A percentile compares a stretch with the other conserved stretches of the same genome.
Evolutionary conservation across 768 basidiomycete genomes (phyloP).

Genomic region (Botryobasidium botryosum): DNA sequence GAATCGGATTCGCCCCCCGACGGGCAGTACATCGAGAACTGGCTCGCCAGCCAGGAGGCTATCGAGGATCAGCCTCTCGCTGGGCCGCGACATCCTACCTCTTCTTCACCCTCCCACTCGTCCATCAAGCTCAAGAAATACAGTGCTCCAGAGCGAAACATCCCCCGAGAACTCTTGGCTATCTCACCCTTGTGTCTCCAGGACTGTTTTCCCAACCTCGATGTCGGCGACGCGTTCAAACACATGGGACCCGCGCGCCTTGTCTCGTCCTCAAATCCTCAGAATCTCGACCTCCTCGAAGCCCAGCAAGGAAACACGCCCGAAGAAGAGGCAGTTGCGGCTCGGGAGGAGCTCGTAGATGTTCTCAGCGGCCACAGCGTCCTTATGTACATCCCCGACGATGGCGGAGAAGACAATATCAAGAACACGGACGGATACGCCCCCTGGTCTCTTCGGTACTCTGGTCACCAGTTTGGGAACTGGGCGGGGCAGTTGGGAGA

Average conservation of each 20-base stretch:
- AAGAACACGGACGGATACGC: conserved; percentile 32
- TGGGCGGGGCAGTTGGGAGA: conserved; percentile 96
- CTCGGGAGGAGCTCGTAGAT: conserved; percentile 59
- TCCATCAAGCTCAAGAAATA: conserved; percentile 30
- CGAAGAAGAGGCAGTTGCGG: conserved; percentile 21
- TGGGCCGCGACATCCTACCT: conserved; percentile 26
- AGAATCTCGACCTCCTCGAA: background rate
- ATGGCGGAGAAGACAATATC: too few species aligned
- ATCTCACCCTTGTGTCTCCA: conserved; percentile 47
- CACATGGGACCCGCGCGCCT: conserved; percentile 46
- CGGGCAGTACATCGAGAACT: too few species aligned
- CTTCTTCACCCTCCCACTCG: conserved; percentile 12
- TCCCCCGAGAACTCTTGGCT: conserved; percentile 41
- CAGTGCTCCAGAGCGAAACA: conserved; percentile 32
- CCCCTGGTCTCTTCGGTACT: conserved; percentile 83
- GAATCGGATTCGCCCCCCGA: too few species aligned
- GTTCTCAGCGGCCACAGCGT: conserved; percentile 63
- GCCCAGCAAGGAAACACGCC: conserved; percentile 13
- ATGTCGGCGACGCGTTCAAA: conserved; percentile 69
- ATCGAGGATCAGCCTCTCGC: conserved; percentile 36
- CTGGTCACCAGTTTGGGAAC: conserved; percentile 74
- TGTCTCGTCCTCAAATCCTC: conserved; percentile 10
- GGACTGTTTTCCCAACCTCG: conserved; percentile 70
- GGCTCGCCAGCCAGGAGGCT: too few species aligned
- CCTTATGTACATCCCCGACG: conserved; percentile 32